Percentiles rank a stretch among this genome's conserved stretches.
Conservation (phyloP, 2,329 filamentous ascomycete genomes). For the Epichloe gansuensis region DNA sequence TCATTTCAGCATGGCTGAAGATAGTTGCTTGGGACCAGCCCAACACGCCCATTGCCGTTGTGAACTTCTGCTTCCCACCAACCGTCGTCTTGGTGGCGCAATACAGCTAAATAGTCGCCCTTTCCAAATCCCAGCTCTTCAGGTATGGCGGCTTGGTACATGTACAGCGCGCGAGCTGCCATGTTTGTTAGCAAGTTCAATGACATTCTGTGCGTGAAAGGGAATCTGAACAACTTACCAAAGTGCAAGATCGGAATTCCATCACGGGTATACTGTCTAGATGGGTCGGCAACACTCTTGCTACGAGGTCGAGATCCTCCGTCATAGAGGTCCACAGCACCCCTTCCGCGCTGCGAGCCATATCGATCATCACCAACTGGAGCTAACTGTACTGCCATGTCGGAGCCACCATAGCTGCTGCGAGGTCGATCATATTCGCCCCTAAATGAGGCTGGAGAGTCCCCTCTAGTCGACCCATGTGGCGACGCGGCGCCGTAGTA, state of each 20-base stretch:
- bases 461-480: slow-evolving; percentile 30
- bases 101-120: slow-evolving; percentile 77
- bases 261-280: slow-evolving; percentile 72
- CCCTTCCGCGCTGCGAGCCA: slow-evolving; percentile 41
- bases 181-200: neutral
- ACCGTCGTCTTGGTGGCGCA: slow-evolving; percentile 88
- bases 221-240: slow-evolving; percentile 48
- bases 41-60: slow-evolving; percentile 44
- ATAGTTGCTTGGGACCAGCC: slow-evolving; percentile 57
- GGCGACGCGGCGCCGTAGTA: slow-evolving; percentile 42
- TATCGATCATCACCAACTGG: slow-evolving; percentile 43
- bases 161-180: slow-evolving; percentile 84
- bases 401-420: slow-evolving; percentile 36
- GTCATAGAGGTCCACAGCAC: slow-evolving; percentile 44
- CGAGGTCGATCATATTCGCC: slow-evolving; percentile 35
- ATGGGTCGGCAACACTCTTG: slow-evolving; percentile 73
- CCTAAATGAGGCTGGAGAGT: slow-evolving; percentile 34
- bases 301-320: slow-evolving; percentile 48
- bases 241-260: slow-evolving; percentile 84
- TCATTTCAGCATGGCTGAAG: slow-evolving; percentile 36
- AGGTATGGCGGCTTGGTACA: slow-evolving; percentile 87
- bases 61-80: slow-evolving; percentile 99
- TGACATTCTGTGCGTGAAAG: slow-evolving; percentile 10
- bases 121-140: slow-evolving; percentile 90
- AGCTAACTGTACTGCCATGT: slow-evolving; percentile 58